Evolutionary conservation across 768 basidiomycete species (phyloP).

Genomic region (Leccinum olivaceopallidum): DNA sequence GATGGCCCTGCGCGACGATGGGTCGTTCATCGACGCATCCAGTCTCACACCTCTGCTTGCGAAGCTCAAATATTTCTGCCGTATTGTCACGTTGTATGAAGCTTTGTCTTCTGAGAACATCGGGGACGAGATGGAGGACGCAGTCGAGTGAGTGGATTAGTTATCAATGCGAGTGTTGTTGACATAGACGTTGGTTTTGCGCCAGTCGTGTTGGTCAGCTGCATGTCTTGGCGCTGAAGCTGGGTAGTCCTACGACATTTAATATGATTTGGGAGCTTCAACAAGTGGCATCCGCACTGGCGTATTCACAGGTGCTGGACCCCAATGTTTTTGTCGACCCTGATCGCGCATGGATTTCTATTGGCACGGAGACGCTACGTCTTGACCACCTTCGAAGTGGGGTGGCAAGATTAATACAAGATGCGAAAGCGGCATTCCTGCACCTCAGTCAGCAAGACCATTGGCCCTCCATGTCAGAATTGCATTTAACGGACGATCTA

Average conservation of each 20-base stretch:
- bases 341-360: neutral
- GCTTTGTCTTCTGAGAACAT: neutral
- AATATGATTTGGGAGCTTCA: conserved; percentile 15
- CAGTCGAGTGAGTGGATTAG: neutral
- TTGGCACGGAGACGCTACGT: neutral
- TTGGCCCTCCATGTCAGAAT: neutral
- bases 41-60: neutral
- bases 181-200: no score
- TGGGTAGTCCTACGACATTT: neutral
- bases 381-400: neutral
- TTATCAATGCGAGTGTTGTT: no score
- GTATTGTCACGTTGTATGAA: neutral
- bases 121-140: neutral
- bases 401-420: neutral
- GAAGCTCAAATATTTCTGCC: conserved; percentile 11
- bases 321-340: conserved; percentile 6
- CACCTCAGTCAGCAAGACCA: neutral
- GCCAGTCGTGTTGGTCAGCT: no score
- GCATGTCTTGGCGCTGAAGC: neutral
- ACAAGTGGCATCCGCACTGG: conserved; percentile 3
- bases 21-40: conserved; percentile 2
- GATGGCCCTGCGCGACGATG: neutral
- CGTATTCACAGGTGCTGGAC: conserved; percentile 1
- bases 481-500: neutral
- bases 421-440: neutral